phyloP scores from a whole-genome alignment of 2,329 filamentous ascomycete species.

The Sclerotinia glacialis region DNA sequence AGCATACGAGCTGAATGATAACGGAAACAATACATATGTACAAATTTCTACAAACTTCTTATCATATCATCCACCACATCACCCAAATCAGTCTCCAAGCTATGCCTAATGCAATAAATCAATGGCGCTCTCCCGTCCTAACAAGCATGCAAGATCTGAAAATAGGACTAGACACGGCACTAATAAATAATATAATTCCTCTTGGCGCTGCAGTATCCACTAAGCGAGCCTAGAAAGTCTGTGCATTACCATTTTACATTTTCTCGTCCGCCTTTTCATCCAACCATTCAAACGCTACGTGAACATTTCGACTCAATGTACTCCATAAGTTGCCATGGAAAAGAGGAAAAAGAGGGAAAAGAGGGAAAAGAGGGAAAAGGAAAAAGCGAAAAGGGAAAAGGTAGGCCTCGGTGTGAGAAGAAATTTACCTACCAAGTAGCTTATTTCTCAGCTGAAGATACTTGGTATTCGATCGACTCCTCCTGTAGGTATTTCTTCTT shows the following conservation, averaged over 20 bases:
- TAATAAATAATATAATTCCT: too few relatives aligned
- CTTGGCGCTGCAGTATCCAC: conserved; percentile 6
- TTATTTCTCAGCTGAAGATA: conserved; percentile 1
- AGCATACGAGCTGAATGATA: not conserved
- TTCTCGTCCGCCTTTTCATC: not conserved
- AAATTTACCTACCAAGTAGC: not conserved
- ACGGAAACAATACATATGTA: not conserved
- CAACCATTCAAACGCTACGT: not conserved
- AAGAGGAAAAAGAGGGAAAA: too few relatives aligned
- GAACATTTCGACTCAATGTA: not conserved
- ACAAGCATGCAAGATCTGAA: not conserved
- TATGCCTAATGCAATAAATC: not conserved
- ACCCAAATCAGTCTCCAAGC: not conserved
- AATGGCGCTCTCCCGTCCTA: not conserved
- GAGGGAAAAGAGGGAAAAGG: too few relatives aligned
- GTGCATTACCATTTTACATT: not conserved
- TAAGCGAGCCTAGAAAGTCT: not conserved
- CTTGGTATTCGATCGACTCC: not conserved
- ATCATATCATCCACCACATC: too few relatives aligned
- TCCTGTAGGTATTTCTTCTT: not conserved
- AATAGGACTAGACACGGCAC: too few relatives aligned
- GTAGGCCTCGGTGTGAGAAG: not conserved
- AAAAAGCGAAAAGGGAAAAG: not conserved
- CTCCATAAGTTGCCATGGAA: too few relatives aligned
- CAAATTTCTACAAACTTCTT: too few relatives aligned